A percentile compares a stretch with the other conserved stretches of the same genome.
Conservation (phyloP, 73 alveolate genomes). For the Stentor coeruleus region DNA sequence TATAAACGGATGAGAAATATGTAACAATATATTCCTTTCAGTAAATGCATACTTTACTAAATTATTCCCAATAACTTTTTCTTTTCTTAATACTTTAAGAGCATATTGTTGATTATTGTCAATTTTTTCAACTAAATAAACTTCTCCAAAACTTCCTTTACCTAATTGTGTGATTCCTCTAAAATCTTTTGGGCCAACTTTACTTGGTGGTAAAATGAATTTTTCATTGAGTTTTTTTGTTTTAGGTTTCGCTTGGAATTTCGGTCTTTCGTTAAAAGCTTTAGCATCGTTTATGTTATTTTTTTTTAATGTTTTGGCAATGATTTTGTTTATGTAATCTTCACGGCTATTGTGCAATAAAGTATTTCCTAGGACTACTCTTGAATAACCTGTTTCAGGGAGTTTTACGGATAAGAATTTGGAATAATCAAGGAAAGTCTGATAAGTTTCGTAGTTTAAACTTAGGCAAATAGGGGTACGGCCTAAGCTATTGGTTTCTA, state of each 20-base stretch:
- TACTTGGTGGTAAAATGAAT: conserved; percentile 21
- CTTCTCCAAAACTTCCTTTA: conserved; percentile 81
- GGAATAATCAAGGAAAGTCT: background rate
- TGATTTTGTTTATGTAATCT: background rate
- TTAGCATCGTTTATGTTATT: conserved; percentile 7
- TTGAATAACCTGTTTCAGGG: too few relatives aligned
- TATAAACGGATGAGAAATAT: conserved; percentile 86
- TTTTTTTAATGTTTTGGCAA: background rate
- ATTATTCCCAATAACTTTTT: conserved; percentile 79
- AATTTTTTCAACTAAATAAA: conserved; percentile 63
- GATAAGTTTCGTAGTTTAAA: conserved; percentile 1
- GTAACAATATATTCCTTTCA: conserved; percentile 83
- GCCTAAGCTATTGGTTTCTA: background rate
- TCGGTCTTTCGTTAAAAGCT: conserved; percentile 5
- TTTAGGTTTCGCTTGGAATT: background rate
- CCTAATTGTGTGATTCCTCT: conserved; percentile 55
- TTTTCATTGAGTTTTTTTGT: background rate
- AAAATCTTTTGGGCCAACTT: conserved; percentile 53
- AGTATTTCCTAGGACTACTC: too few relatives aligned
- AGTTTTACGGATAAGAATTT: too few relatives aligned
- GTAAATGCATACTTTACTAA: conserved; percentile 83
- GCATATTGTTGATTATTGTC: conserved; percentile 51
- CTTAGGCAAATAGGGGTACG: too few relatives aligned
- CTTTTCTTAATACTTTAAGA: conserved; percentile 76
- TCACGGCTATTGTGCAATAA: conserved; percentile 18